Conservation (phyloP, 2,329 filamentous ascomycete genomes). For the Aspergillus brasiliensis region DNA sequence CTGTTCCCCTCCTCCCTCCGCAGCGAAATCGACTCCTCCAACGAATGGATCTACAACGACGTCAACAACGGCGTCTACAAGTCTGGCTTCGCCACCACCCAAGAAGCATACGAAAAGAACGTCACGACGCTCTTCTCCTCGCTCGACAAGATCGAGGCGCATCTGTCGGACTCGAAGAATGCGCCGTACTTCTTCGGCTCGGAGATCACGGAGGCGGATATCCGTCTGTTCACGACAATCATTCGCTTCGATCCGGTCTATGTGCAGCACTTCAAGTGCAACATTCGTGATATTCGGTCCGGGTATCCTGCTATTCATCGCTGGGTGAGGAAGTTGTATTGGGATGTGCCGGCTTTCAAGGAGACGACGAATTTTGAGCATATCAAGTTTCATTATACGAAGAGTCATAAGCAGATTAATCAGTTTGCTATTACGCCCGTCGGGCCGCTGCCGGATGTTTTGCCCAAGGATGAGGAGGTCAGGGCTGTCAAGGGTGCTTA, state of each 20-base stretch:
- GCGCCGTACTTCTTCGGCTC: conserved; percentile 74
- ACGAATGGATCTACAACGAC: conserved; percentile 76
- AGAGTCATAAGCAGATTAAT: conserved; percentile 67
- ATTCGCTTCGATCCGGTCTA: conserved; percentile 76
- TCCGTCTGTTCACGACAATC: conserved; percentile 73
- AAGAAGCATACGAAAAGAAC: conserved; percentile 78
- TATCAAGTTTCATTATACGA: conserved; percentile 80
- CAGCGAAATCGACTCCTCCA: conserved; percentile 70
- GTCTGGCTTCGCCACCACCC: conserved; percentile 79
- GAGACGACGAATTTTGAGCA: conserved; percentile 90
- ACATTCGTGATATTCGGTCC: conserved; percentile 78
- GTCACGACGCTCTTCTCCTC: conserved; percentile 72
- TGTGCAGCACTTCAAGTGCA: conserved; percentile 81
- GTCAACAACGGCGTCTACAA: conserved; percentile 57
- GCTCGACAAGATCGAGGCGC: conserved; percentile 74
- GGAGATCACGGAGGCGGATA: conserved; percentile 76
- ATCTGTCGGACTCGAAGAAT: conserved; percentile 56
- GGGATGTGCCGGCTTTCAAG: conserved; percentile 75
- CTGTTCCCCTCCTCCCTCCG: conserved; percentile 69
- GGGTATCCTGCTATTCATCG: conserved; percentile 79
- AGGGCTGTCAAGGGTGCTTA: conserved; percentile 27
- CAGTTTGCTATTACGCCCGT: conserved; percentile 74
- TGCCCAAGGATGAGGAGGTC: conserved; percentile 79
- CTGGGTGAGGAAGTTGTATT: conserved; percentile 84
- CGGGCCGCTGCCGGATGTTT: conserved; percentile 79